These are phyloP conservation scores for Phyllostachys edulis DNA, from an alignment of 176 grass and related monocot species.

Conservation along the genomic window DNA sequence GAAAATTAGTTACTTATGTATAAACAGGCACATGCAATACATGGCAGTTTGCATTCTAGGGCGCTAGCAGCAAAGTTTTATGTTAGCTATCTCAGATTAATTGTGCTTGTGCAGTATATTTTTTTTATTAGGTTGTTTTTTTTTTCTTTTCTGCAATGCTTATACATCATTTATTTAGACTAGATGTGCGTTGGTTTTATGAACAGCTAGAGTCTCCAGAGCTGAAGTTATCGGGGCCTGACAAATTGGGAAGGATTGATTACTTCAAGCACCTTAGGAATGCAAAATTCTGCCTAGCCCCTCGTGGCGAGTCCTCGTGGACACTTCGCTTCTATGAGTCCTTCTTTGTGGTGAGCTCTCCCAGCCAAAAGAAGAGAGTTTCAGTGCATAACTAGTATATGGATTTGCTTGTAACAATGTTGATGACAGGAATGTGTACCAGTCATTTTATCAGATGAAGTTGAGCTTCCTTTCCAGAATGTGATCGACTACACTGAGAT, in stretches of 20 bases:
- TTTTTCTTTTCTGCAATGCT: background rate
- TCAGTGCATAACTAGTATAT: background rate
- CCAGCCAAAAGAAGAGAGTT: slow-evolving; percentile 24
- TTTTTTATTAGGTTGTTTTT: background rate
- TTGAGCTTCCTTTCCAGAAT: slow-evolving; percentile 90
- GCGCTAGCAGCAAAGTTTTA: background rate
- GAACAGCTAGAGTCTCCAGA: slow-evolving; percentile 84
- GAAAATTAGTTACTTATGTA: background rate
- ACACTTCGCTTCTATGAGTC: slow-evolving; percentile 89
- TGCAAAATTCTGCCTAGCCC: slow-evolving; percentile 94
- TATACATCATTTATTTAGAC: slow-evolving; percentile 16
- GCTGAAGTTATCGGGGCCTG: slow-evolving; percentile 71
- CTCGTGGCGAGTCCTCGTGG: slow-evolving; percentile 97
- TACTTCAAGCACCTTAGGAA: slow-evolving; percentile 96
- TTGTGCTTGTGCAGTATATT: background rate
- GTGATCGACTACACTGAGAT: slow-evolving; percentile 77
- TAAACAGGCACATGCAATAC: background rate
- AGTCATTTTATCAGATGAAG: slow-evolving; percentile 92
- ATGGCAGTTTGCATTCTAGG: background rate
- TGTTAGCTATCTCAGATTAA: slow-evolving; percentile 2
- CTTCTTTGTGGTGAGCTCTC: slow-evolving; percentile 79
- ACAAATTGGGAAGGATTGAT: slow-evolving; percentile 79
- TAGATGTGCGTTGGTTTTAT: slow-evolving; percentile 36
- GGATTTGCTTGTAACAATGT: slow-evolving; percentile 30
- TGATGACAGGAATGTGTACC: slow-evolving; percentile 84